phyloP scores from a whole-genome alignment of 345 rosid species.

The Excoecaria agallocha region DNA sequence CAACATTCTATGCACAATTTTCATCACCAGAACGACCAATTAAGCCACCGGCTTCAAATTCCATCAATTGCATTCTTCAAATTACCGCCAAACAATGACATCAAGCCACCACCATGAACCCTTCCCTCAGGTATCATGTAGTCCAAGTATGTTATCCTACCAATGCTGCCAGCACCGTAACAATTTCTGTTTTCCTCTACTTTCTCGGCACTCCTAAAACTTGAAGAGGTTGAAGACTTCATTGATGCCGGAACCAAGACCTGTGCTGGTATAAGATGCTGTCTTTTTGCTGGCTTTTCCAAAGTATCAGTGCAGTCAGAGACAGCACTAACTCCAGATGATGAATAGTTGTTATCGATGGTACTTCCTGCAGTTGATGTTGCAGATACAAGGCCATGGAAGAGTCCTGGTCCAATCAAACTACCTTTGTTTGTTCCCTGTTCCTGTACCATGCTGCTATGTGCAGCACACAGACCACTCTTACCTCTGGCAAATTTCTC shows the following conservation, averaged over 20 bases:
- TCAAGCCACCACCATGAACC: no score
- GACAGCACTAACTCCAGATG: conserved; percentile 54
- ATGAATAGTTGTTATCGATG: conserved; percentile 47
- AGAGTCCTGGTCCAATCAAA: no score
- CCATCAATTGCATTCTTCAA: no score
- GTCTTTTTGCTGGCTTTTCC: conserved; percentile 48
- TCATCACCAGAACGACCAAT: no score
- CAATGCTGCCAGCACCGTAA: conserved; percentile 19
- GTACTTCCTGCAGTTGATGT: conserved; percentile 48
- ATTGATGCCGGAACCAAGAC: conserved; percentile 86
- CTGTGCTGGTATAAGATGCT: conserved; percentile 72
- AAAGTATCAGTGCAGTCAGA: conserved; percentile 67
- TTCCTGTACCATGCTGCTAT: no score
- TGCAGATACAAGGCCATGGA: no score
- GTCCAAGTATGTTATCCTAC: conserved; percentile 41
- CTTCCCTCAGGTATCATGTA: conserved; percentile 66
- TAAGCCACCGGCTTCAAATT: no score
- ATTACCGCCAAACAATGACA: no score
- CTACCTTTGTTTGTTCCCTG: no score
- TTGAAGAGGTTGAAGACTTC: conserved; percentile 56
- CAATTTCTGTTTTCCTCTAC: conserved; percentile 33
- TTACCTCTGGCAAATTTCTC: no score
- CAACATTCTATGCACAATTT: no score
- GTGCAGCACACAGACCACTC: no score
- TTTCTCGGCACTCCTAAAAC: conserved; percentile 37